Base-by-base conservation (phyloP, 116 monocot genomes). In the Zostera marina region DNA sequence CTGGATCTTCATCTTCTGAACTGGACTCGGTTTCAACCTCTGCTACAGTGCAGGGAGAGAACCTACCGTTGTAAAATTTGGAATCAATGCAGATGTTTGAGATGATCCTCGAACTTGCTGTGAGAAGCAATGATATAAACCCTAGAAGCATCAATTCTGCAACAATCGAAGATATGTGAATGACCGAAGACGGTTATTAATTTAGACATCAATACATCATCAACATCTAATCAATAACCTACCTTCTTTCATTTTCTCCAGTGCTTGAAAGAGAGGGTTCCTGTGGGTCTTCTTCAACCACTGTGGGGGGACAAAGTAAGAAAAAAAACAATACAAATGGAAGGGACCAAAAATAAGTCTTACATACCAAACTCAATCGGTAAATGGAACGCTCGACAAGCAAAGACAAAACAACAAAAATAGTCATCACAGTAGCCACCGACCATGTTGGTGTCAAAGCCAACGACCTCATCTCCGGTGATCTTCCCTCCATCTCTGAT, bases 231-330 rank as follows among this genome's bases (percentile, higher is more conserved):
- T 11, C 9, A 10, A 5, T 3, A 38, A 8, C 15, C 38, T 61
- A 93, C 93, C 93, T 84, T 88, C 88, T 81, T 93, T 93, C 93
- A 93, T 93, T 70, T 93, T 93, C 61, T 93, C 88, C 58, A 93
- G 54, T 19, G 93, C 88, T 79, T 93, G 77, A 62, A 76, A 84
- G 42, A 93, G 67, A 45, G 93, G 93, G 70, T 88, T 84, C 52
- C 93, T 72, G 22, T 59, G 81, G 2, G 93, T 93, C 67, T 84
- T 88, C 81, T 84, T 84, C 73, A 93, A 71, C 93, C 93, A 93
- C 93, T 93, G 63, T 32, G 32, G 32, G n/a, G n/a, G n/a, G n/a
- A n/a, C n/a, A n/a, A n/a, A n/a, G n/a, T n/a, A n/a, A n/a, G n/a
- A n/a, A n/a, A 32, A 32, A 5, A 32, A 32, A 32, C 32, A 32